Evolutionary conservation across 176 grass and related monocot genomes (phyloP), one percentile per base, ranked within the genome.

Genomic region (Aechmea fasciata): DNA sequence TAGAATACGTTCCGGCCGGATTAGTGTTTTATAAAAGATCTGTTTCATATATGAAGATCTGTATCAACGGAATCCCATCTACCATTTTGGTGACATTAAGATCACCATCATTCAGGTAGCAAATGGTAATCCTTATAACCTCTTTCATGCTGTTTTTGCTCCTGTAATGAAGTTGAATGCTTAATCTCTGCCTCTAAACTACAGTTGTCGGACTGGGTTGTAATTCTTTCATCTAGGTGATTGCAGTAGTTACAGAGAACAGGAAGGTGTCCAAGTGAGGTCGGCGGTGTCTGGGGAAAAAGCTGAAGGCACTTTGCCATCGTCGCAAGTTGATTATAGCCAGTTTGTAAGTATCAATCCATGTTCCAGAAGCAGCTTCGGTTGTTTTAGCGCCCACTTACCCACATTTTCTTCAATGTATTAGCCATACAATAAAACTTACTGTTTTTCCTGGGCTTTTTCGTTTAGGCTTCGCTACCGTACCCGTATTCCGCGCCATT

Each of bases 291-390:
- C 70, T 59, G 57, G 83, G 73, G 82, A 74, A 48, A 80, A 69
- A 33, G 64, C 65, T 80, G 89, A 80, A 72, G 57, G 53, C 75
- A 61, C 64, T 52, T 82, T 80, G 71, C 49, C 59, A 13, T 14
- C 73, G 20, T 70, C 70, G 66, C 85, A 80, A 24, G 3, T 83
- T 54, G 51, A 81, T 63, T 75, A 74, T 69, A 85, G 3, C 67
- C 77, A 80, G 64, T 73, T 85, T 70, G 89, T 92, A 88, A 92
- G 89, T 75, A 41, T 75, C 18, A 55, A 75, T 5, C 48, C 57
- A 69, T 10, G 20, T 61, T 18, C 20, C 55, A 61, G 15, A 61
- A 61, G 55, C 55, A 18, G 17, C 68, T 80, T 73, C 9, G 28
- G 26, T 73, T 64, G 4, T 63, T 11, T 26, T 26, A 13, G 6